Percentiles rank a stretch among this genome's conserved stretches.
These are phyloP conservation scores for Diversispora epigaea DNA, from an alignment of 192 early-diverging fungal species.

Conservation along the genomic window DNA sequence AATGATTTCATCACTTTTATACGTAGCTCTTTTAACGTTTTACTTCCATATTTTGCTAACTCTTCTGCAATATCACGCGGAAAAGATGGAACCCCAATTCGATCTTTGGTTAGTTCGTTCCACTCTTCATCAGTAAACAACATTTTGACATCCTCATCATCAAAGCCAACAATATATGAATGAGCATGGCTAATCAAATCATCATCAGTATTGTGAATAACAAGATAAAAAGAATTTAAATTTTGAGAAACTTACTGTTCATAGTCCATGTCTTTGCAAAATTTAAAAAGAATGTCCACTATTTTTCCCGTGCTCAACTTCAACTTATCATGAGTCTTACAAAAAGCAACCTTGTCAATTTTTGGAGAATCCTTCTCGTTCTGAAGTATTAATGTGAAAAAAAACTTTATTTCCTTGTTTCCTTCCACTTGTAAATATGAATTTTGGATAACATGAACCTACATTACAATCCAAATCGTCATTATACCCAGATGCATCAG, in stretches of 20 bases:
- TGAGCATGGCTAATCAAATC: conserved; percentile 24
- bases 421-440: too few species aligned
- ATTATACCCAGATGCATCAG: not conserved
- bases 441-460: too few species aligned
- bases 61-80: conserved; percentile 7
- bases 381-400: too few species aligned
- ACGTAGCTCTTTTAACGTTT: conserved; percentile 18
- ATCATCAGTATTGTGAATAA: conserved; percentile 22
- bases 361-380: not conserved
- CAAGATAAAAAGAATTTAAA: conserved; percentile 19
- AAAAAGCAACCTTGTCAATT: conserved; percentile 20
- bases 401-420: too few species aligned
- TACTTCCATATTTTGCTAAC: conserved; percentile 13
- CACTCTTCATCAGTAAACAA: conserved; percentile 20
- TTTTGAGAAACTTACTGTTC: conserved; percentile 28
- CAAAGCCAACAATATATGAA: conserved; percentile 26
- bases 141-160: conserved; percentile 18
- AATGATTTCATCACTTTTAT: conserved; percentile 3
- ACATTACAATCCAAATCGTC: not conserved
- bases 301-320: conserved; percentile 23
- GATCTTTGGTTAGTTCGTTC: conserved; percentile 24
- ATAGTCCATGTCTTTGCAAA: conserved; percentile 6
- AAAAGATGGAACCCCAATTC: not conserved
- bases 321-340: conserved; percentile 18
- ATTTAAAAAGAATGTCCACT: conserved; percentile 26